Percentiles rank a stretch among this genome's conserved stretches.
Conservation (phyloP, 139 green algal species). For the Coccomyxa sp. region DNA sequence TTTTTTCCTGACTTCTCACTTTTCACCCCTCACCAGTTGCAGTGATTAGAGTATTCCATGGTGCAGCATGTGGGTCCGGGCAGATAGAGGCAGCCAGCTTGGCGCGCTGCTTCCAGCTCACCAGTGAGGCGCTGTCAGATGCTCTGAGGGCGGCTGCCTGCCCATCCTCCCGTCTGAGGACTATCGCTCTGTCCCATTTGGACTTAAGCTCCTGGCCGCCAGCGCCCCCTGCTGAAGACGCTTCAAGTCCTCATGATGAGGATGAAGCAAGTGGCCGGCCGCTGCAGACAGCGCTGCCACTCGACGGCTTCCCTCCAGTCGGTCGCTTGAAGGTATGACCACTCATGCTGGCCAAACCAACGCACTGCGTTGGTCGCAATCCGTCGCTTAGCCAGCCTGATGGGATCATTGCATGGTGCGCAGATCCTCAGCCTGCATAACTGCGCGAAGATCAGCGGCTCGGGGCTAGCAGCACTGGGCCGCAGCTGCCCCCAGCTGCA, state of each 20-base stretch:
- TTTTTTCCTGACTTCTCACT: no score
- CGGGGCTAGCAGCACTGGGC: slow-evolving; percentile 31
- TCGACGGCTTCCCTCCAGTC: no score
- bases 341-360: no score
- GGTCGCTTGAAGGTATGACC: no score
- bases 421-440: slow-evolving; percentile 42
- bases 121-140: slow-evolving; percentile 18
- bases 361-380: no score
- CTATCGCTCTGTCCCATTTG: slow-evolving; percentile 23
- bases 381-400: no score
- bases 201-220: slow-evolving; percentile 5
- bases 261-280: no score
- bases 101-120: slow-evolving; percentile 69
- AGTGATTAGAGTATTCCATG: no score
- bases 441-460: slow-evolving; percentile 26
- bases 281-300: no score
- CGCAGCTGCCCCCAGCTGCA: slow-evolving; percentile 43
- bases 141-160: slow-evolving; percentile 30
- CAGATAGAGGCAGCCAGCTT: slow-evolving; percentile 37
- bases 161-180: background rate
- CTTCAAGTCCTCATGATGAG: no score
- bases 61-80: background rate
- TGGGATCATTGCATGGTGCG: background rate
- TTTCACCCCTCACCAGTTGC: no score
- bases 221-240: no score